These are phyloP conservation scores for Tuber microsphaerosporum DNA, from an alignment of 495 filamentous ascomycete species.

Conservation along the genomic window DNA sequence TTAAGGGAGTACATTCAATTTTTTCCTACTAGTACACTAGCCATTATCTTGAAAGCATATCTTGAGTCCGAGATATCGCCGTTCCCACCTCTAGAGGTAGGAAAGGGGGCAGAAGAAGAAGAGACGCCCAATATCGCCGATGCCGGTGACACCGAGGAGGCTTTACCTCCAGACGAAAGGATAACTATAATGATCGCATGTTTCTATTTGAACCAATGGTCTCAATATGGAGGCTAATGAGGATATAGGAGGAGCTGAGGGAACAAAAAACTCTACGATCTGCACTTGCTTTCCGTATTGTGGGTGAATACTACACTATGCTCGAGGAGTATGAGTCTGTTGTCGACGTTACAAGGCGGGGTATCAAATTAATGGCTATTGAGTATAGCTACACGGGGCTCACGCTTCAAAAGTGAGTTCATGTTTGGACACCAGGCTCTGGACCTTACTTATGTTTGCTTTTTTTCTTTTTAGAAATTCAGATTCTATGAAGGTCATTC, in stretches of 20 bases:
- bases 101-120: conserved; percentile 42
- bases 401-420: conserved; percentile 50
- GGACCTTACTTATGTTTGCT: conserved; percentile 2
- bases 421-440: background rate
- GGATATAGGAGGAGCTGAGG: conserved; percentile 59
- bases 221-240: conserved; percentile 8
- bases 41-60: conserved; percentile 71
- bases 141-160: conserved; percentile 45
- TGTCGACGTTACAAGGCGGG: conserved; percentile 70
- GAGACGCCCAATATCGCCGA: conserved; percentile 41
- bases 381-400: conserved; percentile 61
- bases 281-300: conserved; percentile 71
- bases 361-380: conserved; percentile 52
- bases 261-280: conserved; percentile 55
- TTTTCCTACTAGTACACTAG: conserved; percentile 76
- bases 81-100: conserved; percentile 52
- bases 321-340: conserved; percentile 82
- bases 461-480: conserved; percentile 44
- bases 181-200: conserved; percentile 37
- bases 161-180: conserved; percentile 20
- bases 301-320: conserved; percentile 74
- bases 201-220: background rate
- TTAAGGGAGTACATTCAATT: conserved; percentile 71
- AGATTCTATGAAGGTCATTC: conserved; percentile 65
- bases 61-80: conserved; percentile 77